These are phyloP conservation scores for Globisporangium iwayamae DNA, from an alignment of 352 stramenopile species.

Conservation along the genomic window DNA sequence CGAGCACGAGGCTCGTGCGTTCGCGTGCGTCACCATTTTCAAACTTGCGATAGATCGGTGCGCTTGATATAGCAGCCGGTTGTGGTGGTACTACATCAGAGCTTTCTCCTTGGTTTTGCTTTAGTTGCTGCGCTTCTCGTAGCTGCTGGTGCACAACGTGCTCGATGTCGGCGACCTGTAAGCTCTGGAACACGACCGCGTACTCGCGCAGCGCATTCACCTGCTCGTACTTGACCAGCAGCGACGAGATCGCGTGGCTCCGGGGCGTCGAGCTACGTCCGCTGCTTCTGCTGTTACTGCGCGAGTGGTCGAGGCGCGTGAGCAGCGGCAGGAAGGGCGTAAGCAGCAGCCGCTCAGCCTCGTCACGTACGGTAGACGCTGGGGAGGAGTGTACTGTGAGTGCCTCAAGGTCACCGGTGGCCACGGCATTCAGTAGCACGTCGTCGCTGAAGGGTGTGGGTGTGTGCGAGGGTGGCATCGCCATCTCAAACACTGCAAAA, in stretches of 20 bases:
- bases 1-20: constrained; percentile 35
- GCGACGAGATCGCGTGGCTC: constrained; percentile 19
- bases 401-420: constrained; percentile 20
- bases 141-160: constrained; percentile 10
- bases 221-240: constrained; percentile 32
- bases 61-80: neutral
- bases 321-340: constrained; percentile 47
- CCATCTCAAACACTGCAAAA: neutral
- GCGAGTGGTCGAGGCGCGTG: constrained; percentile 36
- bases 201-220: constrained; percentile 45
- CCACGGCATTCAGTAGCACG: constrained; percentile 23
- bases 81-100: neutral
- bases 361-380: neutral
- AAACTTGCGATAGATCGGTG: constrained; percentile 43
- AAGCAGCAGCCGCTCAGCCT: constrained; percentile 17
- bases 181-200: constrained; percentile 25
- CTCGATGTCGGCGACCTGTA: constrained; percentile 29
- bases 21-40: constrained; percentile 31
- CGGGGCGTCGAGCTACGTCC: neutral
- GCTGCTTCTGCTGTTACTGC: constrained; percentile 8
- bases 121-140: neutral
- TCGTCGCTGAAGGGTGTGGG: too few relatives aligned
- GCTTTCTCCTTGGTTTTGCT: constrained; percentile 3
- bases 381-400: constrained; percentile 15
- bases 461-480: neutral